These are phyloP conservation scores for Epichloe uncinata DNA, from an alignment of 2,329 filamentous ascomycete genomes.

Conservation along the genomic window DNA sequence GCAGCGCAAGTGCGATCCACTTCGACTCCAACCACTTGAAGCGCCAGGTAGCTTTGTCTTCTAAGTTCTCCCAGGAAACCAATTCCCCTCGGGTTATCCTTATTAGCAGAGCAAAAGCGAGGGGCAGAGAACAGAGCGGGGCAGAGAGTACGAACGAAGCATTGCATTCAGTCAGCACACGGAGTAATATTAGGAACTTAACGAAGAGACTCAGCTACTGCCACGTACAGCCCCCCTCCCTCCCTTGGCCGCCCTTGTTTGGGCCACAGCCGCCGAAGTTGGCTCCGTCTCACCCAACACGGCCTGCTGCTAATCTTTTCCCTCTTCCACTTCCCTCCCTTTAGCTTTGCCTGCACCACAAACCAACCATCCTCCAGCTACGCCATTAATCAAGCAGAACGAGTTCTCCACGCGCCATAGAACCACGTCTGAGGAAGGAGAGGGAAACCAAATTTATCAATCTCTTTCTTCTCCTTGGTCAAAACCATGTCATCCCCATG, in stretches of 20 bases:
- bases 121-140: not conserved
- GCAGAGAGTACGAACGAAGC: not conserved
- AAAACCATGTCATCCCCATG: constrained; percentile 43
- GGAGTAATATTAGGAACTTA: no score
- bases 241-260: not conserved
- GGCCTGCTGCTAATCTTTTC: not conserved
- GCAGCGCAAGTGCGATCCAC: not conserved
- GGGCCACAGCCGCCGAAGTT: constrained; percentile 4
- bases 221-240: not conserved
- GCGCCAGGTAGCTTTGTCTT: not conserved
- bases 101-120: not conserved
- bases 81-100: not conserved
- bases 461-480: not conserved
- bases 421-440: not conserved
- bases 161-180: not conserved
- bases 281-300: constrained; percentile 4
- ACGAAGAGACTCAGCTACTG: not conserved
- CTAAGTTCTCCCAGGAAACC: not conserved
- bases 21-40: not conserved
- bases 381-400: not conserved
- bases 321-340: constrained; percentile 2
- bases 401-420: not conserved
- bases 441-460: no score
- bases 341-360: not conserved
- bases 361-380: not conserved